These are phyloP conservation scores for Marsdenia floribunda DNA, from an alignment of 257 asterid species.

Conservation along the genomic window DNA sequence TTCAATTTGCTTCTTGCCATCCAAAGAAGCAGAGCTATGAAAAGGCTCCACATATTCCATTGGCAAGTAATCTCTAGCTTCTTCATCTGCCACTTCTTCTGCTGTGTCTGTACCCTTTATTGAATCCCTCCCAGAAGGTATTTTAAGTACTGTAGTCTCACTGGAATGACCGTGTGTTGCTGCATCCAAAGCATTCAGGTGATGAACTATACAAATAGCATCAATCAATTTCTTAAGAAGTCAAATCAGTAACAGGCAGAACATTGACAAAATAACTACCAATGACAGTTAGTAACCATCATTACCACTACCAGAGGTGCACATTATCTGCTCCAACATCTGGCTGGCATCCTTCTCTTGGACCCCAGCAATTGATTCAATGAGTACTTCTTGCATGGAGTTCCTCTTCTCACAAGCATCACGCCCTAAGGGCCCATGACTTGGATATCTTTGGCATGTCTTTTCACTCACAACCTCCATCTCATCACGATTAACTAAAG, in stretches of 20 bases:
- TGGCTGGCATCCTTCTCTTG: constrained; percentile 22
- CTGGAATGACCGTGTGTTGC: constrained; percentile 21
- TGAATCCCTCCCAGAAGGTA: constrained; percentile 27
- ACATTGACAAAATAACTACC: constrained; percentile 9
- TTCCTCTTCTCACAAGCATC: constrained; percentile 22
- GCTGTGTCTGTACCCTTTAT: constrained; percentile 22
- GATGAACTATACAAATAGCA: constrained; percentile 29
- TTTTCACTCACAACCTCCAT: constrained; percentile 12
- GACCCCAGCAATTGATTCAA: constrained; percentile 18
- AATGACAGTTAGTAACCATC: constrained; percentile 18
- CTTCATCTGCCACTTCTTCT: constrained; percentile 25
- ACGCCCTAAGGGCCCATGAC: constrained; percentile 16
- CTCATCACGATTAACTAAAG: constrained; percentile 18
- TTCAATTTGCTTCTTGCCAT: constrained; percentile 30
- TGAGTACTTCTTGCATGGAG: constrained; percentile 22
- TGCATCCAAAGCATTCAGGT: constrained; percentile 23
- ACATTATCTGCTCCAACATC: constrained; percentile 22
- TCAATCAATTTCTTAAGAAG: constrained; percentile 13
- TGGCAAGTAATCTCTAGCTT: constrained; percentile 21
- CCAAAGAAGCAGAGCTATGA: constrained; percentile 18
- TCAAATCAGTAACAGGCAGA: constrained; percentile 20
- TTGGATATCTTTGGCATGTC: constrained; percentile 8
- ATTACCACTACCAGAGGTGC: constrained; percentile 15
- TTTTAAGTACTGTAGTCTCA: constrained; percentile 18
- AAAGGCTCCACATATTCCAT: constrained; percentile 23